A percentile compares a stretch with the other conserved stretches of the same genome.
Evolutionary conservation across 768 basidiomycete genomes (phyloP).

Genomic region (Naganishia kalamii): DNA sequence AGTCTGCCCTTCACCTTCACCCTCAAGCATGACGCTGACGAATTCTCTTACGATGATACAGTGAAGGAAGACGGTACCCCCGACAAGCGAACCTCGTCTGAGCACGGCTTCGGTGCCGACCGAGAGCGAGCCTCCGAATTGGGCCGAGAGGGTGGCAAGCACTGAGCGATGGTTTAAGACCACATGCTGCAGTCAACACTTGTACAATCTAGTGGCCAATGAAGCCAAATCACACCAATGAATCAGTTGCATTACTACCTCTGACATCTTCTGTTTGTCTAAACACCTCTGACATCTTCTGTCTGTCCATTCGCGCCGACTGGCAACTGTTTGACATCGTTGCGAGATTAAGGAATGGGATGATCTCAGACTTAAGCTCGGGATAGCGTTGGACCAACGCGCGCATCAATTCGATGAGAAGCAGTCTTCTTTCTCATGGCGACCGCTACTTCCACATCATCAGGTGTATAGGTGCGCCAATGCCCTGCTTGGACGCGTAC

Average conservation of each 20-base stretch:
- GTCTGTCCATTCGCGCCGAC: too few relatives aligned
- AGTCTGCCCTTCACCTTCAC: neutral
- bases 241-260: too few relatives aligned
- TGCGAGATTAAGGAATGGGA: neutral
- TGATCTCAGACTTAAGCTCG: neutral
- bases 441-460: neutral
- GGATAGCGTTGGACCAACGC: too few relatives aligned
- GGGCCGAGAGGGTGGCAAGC: neutral
- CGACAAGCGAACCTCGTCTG: slow-evolving; percentile 46
- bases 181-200: neutral
- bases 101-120: slow-evolving; percentile 46
- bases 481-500: too few relatives aligned
- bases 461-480: too few relatives aligned
- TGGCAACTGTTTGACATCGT: neutral
- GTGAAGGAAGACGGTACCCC: slow-evolving; percentile 46
- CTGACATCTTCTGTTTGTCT: too few relatives aligned
- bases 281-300: too few relatives aligned
- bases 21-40: neutral
- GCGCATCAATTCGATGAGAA: too few relatives aligned
- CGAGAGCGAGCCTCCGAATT: slow-evolving; percentile 11
- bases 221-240: too few relatives aligned
- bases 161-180: too few relatives aligned
- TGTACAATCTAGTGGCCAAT: slow-evolving; percentile 16
- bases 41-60: slow-evolving; percentile 23
- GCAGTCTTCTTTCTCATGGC: too few relatives aligned